A percentile compares a stretch with the other conserved stretches of the same genome.
phyloP scores from a whole-genome alignment of 176 grass and related monocot species.

The Rhynchospora breviuscula region DNA sequence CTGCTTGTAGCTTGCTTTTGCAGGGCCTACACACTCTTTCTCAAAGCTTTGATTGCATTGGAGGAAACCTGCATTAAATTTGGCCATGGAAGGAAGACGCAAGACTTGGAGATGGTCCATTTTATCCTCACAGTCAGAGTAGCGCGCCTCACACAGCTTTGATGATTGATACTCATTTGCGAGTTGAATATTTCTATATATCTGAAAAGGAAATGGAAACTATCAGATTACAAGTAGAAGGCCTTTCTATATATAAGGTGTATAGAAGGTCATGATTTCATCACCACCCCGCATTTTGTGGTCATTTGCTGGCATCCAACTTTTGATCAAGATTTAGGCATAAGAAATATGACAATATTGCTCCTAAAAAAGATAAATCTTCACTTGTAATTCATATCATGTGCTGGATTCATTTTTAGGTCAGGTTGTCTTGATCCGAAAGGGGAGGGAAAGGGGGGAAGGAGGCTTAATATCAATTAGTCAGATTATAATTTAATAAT shows the following conservation, averaged over 20 bases:
- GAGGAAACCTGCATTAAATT: conserved; percentile 79
- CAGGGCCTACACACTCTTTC: conserved; percentile 57
- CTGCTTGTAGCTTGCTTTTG: conserved; percentile 55
- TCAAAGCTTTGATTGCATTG: conserved; percentile 76
- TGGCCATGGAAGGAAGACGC: conserved; percentile 95
- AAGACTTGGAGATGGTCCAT: conserved; percentile 87
- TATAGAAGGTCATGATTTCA: not conserved
- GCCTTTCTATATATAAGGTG: not conserved
- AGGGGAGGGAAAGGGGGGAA: too few relatives aligned
- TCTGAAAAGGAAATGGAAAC: conserved; percentile 33
- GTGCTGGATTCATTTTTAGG: not conserved
- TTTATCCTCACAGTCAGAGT: conserved; percentile 80
- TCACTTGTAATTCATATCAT: not conserved
- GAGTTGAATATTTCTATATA: conserved; percentile 53
- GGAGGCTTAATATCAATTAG: not conserved
- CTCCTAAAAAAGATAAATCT: not conserved
- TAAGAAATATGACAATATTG: not conserved
- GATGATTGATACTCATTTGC: conserved; percentile 87
- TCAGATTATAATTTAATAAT: not conserved
- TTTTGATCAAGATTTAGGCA: not conserved
- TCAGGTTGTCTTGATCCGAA: not conserved
- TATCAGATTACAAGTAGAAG: not conserved
- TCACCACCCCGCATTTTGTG: not conserved
- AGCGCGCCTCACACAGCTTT: conserved; percentile 72
- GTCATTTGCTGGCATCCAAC: not conserved